Evolutionary conservation across 352 stramenopile genomes (phyloP), one percentile per base, ranked within the genome.

Genomic region (Phytopythium oedochilum): DNA sequence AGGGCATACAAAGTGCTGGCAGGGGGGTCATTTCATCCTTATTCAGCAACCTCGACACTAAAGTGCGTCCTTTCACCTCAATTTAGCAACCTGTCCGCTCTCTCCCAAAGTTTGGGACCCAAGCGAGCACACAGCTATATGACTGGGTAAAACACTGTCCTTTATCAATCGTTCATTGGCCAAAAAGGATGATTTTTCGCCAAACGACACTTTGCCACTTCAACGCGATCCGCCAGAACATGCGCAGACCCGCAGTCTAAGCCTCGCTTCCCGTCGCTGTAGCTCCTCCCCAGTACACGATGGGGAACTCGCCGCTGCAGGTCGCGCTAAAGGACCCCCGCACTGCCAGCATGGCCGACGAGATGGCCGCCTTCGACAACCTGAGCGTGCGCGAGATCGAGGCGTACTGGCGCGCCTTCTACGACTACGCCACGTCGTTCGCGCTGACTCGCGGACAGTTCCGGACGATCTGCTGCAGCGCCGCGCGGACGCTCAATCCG

Each of bases 351-450:
- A 68, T 92, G 39, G 70, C 59, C 26, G 75, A 90, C 15, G 80
- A 64, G 31, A 77, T 92, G 48, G 35, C 83, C 10, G 78, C 85
- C 17, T 95, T 86, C 50, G 82, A 92, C 53, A 85, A 90, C 57
- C 72, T 95, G 31, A 66, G 66, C 6, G 61, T 89, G 22, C 59
- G 60, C 20, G 79, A 88, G 56, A 73, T 95, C n/a, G 83, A 95
- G 60, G 69, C 68, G 42, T 86, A 89, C 55, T 95, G 85, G 85
- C 79, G 79, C 35, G 84, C 66, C 51, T 95, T 95, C 63, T 95
- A 89, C 59, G 81, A 92, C 59, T 75, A 78, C 55, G 81, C 81
- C 15, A 69, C 71, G 57, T 85, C 72, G 18, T 93, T 93, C 23
- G 81, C 76, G 44, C 68, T 93, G 36, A 75, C 78, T 15, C 77